Conservation (phyloP, 2,329 filamentous ascomycete species). For the Aphanoascus verrucosus region DNA sequence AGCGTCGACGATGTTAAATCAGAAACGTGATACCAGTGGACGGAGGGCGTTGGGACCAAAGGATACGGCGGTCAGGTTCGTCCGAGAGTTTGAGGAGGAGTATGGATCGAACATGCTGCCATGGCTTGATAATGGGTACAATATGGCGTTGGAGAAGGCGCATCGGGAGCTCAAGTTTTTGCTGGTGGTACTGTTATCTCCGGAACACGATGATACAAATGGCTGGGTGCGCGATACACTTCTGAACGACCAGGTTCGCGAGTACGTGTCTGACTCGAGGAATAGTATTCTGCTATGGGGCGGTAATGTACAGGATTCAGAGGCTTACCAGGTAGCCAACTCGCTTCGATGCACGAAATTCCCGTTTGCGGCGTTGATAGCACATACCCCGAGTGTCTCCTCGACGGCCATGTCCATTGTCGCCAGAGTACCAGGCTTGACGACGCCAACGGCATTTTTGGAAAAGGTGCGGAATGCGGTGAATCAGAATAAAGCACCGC, state of each 20-base stretch:
- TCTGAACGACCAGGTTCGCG: slow-evolving; percentile 60
- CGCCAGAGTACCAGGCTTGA: slow-evolving; percentile 63
- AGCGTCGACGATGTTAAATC: slow-evolving; percentile 41
- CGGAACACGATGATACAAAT: slow-evolving; percentile 86
- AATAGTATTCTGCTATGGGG: slow-evolving; percentile 86
- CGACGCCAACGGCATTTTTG: slow-evolving; percentile 59
- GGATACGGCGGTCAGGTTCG: slow-evolving; percentile 80
- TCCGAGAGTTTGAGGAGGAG: slow-evolving; percentile 89
- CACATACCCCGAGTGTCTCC: slow-evolving; percentile 74
- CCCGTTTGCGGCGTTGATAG: slow-evolving; percentile 76
- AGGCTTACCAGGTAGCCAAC: slow-evolving; percentile 85
- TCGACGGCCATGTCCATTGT: slow-evolving; percentile 85
- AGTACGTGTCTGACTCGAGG: slow-evolving; percentile 60
- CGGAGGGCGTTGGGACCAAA: slow-evolving; percentile 69
- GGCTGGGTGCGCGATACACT: slow-evolving; percentile 74
- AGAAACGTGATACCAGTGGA: slow-evolving; percentile 50
- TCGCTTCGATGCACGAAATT: slow-evolving; percentile 86
- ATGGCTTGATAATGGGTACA: slow-evolving; percentile 81
- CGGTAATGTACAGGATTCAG: slow-evolving; percentile 82
- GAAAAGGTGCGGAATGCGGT: slow-evolving; percentile 65
- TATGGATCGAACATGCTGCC: slow-evolving; percentile 59
- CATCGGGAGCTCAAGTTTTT: slow-evolving; percentile 88
- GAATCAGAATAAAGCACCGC: slow-evolving; percentile 61
- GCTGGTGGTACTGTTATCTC: slow-evolving; percentile 75
- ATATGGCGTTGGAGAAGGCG: slow-evolving; percentile 77